A percentile compares a stretch with the other conserved stretches of the same genome.
Conservation (phyloP, 1,284 basidiomycete genomes). For the Mycosarcoma mackinlayi region DNA sequence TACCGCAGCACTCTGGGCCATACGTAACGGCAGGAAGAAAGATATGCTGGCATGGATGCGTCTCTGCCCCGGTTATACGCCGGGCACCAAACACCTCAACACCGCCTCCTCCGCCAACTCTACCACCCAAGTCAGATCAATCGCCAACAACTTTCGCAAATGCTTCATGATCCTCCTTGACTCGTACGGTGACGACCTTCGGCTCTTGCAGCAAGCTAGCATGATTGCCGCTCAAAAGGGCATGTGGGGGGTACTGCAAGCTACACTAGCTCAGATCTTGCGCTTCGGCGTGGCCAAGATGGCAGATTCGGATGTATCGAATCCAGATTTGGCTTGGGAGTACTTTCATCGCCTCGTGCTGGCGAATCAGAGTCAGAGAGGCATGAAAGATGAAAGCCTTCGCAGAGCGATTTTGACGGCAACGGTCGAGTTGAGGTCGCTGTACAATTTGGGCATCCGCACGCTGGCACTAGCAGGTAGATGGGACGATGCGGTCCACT, state of each 20-base stretch:
- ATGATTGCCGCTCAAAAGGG: slow-evolving; percentile 36
- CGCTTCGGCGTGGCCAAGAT: slow-evolving; percentile 13
- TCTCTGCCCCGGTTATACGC: slow-evolving; percentile 32
- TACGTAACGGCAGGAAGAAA: slow-evolving; percentile 20
- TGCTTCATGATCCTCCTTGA: slow-evolving; percentile 35
- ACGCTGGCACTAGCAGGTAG: slow-evolving; percentile 37
- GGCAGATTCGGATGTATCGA: not conserved
- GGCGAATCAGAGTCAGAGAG: slow-evolving; percentile 14
- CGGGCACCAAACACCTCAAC: slow-evolving; percentile 10
- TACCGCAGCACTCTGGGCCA: slow-evolving; percentile 35
- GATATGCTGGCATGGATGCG: slow-evolving; percentile 46
- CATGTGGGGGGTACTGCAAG: slow-evolving; percentile 23
- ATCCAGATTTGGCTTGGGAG: slow-evolving; percentile 12
- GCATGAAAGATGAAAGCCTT: slow-evolving; percentile 8
- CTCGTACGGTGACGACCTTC: slow-evolving; percentile 30
- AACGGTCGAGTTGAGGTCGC: slow-evolving; percentile 3
- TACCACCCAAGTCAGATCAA: slow-evolving; percentile 4
- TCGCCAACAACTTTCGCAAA: slow-evolving; percentile 19
- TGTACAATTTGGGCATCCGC: slow-evolving; percentile 46
- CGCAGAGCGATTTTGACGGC: not conserved
- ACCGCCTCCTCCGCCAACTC: not conserved
- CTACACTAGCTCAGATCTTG: slow-evolving; percentile 34
- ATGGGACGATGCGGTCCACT: slow-evolving; percentile 32
- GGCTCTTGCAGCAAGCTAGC: slow-evolving; percentile 24
- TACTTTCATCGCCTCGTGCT: slow-evolving; percentile 17